Conservation (phyloP, 345 rosid species). For the Schrenkiella parvula region DNA sequence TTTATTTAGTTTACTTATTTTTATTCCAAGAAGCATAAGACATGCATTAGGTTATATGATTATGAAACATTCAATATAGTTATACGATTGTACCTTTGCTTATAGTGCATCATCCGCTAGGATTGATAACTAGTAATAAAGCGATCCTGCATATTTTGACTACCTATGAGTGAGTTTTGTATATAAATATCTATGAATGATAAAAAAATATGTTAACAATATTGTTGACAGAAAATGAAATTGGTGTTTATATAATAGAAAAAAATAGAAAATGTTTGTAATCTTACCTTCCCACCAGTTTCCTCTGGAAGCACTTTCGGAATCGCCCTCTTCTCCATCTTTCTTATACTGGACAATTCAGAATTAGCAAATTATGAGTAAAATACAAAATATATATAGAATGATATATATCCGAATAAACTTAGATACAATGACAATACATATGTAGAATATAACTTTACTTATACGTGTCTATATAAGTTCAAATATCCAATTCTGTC, state of each 20-base stretch:
- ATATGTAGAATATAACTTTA: not conserved
- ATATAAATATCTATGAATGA: not conserved
- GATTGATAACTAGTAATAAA: constrained; percentile 42
- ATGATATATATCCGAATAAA: not conserved
- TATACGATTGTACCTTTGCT: constrained; percentile 12
- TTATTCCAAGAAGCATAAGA: not conserved
- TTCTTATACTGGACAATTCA: constrained; percentile 48
- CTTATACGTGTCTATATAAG: not conserved
- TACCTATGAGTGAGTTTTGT: not conserved
- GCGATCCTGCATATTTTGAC: constrained; percentile 42
- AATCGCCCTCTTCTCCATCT: constrained; percentile 49
- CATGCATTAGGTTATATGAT: not conserved
- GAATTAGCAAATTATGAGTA: not conserved
- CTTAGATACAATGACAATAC: not conserved
- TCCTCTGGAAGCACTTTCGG: constrained; percentile 70
- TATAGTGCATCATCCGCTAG: constrained; percentile 3
- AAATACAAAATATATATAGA: not conserved
- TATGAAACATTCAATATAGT: not conserved
- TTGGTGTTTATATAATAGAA: not conserved
- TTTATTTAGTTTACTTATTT: not conserved
- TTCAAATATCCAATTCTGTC: not conserved
- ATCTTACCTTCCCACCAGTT: constrained; percentile 94
- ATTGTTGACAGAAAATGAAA: not conserved
- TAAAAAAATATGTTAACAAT: not conserved
- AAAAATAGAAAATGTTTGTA: not conserved